Conservation (phyloP, 2,329 filamentous ascomycete species). For the Cytospora piceae region DNA sequence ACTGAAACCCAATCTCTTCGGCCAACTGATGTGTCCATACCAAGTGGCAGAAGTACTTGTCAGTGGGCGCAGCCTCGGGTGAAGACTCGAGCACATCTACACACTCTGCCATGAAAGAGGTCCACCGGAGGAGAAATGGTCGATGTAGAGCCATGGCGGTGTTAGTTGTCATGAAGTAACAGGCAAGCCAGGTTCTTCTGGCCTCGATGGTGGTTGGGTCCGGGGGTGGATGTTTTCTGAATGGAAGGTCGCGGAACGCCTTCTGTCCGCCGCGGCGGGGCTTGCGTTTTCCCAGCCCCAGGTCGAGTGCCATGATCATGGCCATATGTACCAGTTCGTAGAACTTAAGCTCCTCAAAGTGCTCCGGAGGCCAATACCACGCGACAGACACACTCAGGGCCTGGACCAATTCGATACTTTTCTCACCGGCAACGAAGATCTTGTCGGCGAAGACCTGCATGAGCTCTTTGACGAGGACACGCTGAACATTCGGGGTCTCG, state of each 20-base stretch:
- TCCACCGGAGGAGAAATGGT: slow-evolving; percentile 63
- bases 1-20: slow-evolving; percentile 70
- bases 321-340: slow-evolving; percentile 85
- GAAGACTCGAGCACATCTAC: slow-evolving; percentile 58
- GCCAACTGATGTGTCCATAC: slow-evolving; percentile 65
- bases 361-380: slow-evolving; percentile 84
- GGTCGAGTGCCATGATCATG: slow-evolving; percentile 79
- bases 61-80: slow-evolving; percentile 58
- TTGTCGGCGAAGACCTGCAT: slow-evolving; percentile 75
- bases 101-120: slow-evolving; percentile 63
- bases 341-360: slow-evolving; percentile 86
- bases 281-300: slow-evolving; percentile 66
- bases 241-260: slow-evolving; percentile 46
- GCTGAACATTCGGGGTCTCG: slow-evolving; percentile 60
- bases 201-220: slow-evolving; percentile 60
- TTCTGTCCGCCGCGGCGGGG: slow-evolving; percentile 40
- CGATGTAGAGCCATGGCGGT: slow-evolving; percentile 65
- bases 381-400: slow-evolving; percentile 74
- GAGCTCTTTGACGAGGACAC: slow-evolving; percentile 67
- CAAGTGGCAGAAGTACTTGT: slow-evolving; percentile 61
- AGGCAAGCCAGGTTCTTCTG: slow-evolving; percentile 61
- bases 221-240: slow-evolving; percentile 47
- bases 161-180: slow-evolving; percentile 62
- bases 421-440: slow-evolving; percentile 75
- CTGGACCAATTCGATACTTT: slow-evolving; percentile 82